Conservation (phyloP, 2,329 filamentous ascomycete genomes). For the Pochonia chlamydosporia region DNA sequence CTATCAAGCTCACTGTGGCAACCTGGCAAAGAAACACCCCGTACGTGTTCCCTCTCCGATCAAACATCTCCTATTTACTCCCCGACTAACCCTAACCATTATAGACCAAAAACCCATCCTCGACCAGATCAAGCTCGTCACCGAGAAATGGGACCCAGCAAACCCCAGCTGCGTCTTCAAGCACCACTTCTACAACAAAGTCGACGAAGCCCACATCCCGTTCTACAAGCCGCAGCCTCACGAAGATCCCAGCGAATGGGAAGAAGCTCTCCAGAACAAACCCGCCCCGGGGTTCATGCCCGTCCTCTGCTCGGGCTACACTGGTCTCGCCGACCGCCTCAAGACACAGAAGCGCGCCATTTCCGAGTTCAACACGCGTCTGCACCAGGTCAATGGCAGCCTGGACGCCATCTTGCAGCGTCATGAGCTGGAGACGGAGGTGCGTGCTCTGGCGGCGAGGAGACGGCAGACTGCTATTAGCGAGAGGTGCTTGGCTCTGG, state of each 20-base stretch:
- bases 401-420: slow-evolving; percentile 67
- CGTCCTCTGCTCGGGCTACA: slow-evolving; percentile 69
- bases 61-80: not conserved
- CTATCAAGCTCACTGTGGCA: slow-evolving; percentile 48
- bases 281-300: slow-evolving; percentile 72
- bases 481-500: slow-evolving; percentile 67
- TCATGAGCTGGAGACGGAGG: slow-evolving; percentile 71
- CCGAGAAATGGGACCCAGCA: slow-evolving; percentile 68
- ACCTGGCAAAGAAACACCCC: slow-evolving; percentile 42
- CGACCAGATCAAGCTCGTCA: slow-evolving; percentile 66
- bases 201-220: slow-evolving; percentile 66
- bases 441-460: slow-evolving; percentile 66
- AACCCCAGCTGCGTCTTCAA: slow-evolving; percentile 69
- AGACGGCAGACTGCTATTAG: slow-evolving; percentile 68
- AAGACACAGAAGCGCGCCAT: slow-evolving; percentile 66
- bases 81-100: slow-evolving; percentile 3
- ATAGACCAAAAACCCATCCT: slow-evolving; percentile 62
- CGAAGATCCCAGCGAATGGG: slow-evolving; percentile 76
- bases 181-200: slow-evolving; percentile 83
- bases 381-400: slow-evolving; percentile 75
- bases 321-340: slow-evolving; percentile 64
- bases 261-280: slow-evolving; percentile 75
- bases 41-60: slow-evolving; percentile 26
- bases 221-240: slow-evolving; percentile 65
- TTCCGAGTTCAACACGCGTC: slow-evolving; percentile 60